Percentiles rank a stretch among this genome's conserved stretches.
These are phyloP conservation scores for Ophiocordyceps sinensis DNA, from an alignment of 2,329 filamentous ascomycete genomes.

Conservation along the genomic window DNA sequence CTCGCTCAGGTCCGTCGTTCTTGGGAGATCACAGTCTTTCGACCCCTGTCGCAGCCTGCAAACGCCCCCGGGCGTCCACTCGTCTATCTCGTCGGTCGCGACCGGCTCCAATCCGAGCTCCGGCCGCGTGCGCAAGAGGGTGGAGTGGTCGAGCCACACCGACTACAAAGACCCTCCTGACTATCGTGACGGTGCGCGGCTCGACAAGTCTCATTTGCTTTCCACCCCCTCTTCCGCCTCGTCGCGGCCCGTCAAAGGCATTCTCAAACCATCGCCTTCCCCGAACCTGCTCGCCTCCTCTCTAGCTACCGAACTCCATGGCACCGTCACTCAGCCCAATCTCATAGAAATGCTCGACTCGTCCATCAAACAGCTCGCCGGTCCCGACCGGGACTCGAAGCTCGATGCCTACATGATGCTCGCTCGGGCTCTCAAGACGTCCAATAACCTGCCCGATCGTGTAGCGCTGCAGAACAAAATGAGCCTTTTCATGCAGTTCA, in stretches of 20 bases:
- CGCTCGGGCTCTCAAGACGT: constrained; percentile 60
- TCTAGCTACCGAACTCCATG: constrained; percentile 26
- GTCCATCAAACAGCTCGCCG: constrained; percentile 65
- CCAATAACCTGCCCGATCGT: constrained; percentile 66
- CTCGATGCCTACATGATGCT: constrained; percentile 80
- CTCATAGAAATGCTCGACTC: constrained; percentile 77
- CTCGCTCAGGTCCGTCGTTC: constrained; percentile 18
- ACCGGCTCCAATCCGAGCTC: constrained; percentile 28
- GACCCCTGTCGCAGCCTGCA: constrained; percentile 23
- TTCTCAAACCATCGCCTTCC: constrained; percentile 58
- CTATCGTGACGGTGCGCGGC: constrained; percentile 23
- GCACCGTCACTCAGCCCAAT: constrained; percentile 27
- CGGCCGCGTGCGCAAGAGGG: constrained; percentile 33
- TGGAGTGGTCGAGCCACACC: constrained; percentile 42
- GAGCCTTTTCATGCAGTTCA: constrained; percentile 62
- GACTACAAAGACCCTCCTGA: constrained; percentile 40
- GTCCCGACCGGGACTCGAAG: constrained; percentile 54
- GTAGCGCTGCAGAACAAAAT: constrained; percentile 64
- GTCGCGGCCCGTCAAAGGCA: constrained; percentile 43
- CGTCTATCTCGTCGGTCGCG: constrained; percentile 26
- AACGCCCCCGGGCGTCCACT: constrained; percentile 36
- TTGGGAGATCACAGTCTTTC: constrained; percentile 20
- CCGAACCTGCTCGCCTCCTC: constrained; percentile 28
- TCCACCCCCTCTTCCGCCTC: constrained; percentile 23
- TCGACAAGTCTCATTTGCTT: constrained; percentile 23